Base-by-base conservation (phyloP, 305 asterid genomes). In the Lippia alba region DNA sequence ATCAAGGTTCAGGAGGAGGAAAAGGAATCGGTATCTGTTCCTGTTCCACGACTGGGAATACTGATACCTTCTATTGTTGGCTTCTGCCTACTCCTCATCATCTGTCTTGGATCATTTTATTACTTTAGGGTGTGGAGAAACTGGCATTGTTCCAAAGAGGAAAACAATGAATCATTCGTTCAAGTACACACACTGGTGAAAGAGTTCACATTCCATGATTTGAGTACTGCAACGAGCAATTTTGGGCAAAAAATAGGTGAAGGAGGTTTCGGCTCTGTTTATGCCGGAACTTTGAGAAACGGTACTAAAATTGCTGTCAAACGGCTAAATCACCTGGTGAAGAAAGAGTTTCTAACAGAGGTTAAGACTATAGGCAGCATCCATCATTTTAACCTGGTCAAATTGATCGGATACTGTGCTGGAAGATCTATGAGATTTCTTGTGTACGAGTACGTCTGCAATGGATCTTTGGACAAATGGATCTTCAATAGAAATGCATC, bases 381-480 rank as follows among this genome's bases (percentile, higher is more conserved):
- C 19, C 60, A 55, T 55, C 60, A 55, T 33, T 55, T 55, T 33
- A 55, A 55, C 19, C 60, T 55, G 2, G 60, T 55, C 14, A 55
- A 33, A 19, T 33, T 55, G 36, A 14, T 55, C 10, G 60, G 39
- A 20, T 55, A 55, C 19, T 55, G 60, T 55, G 34, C 39, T 53
- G 60, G 30, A 55, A 33, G 60, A 6, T 55, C 60, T 8, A 55
- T 10, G 24, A 55, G 39, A 4, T 33, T 55, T 55, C 60, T 55
- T 12, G 60, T 55, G 19, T 55, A 55, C 5, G 60, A 55, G 60
- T 20, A 55, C 3, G 14, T 55, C 34, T 14, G 12, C 7, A 55
- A 55, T 18, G 60, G 60, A 4, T 55, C 60, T 10, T 11, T 55
- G 60, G 60, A 55, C 30, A 55, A 55, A 33, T 55, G 60, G 60